Percentiles rank a stretch among this genome's conserved stretches.
phyloP scores from a whole-genome alignment of 192 early-diverging fungal genomes.

The Backusella tuberculispora region DNA sequence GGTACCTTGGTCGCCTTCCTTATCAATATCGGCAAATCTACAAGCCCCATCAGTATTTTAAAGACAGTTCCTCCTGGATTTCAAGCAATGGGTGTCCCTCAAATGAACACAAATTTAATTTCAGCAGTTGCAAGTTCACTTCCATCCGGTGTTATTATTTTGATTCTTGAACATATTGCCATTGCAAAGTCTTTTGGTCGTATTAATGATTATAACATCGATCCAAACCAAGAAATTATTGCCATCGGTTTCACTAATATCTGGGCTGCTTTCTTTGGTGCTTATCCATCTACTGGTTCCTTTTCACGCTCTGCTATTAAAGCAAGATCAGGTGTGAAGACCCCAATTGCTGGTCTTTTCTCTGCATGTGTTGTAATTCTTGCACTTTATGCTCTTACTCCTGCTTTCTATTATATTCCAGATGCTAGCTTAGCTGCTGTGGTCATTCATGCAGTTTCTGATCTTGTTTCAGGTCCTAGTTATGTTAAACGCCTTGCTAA shows the following conservation, averaged over 20 bases:
- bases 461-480: conserved; percentile 69
- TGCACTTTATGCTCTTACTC: conserved; percentile 81
- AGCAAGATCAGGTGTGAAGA: conserved; percentile 82
- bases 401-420: conserved; percentile 87
- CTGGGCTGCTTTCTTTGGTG: conserved; percentile 83
- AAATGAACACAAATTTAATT: conserved; percentile 55
- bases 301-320: conserved; percentile 96
- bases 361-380: conserved; percentile 84
- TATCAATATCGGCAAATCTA: conserved; percentile 51
- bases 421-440: conserved; percentile 80
- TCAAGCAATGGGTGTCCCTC: conserved; percentile 59
- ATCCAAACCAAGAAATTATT: conserved; percentile 87
- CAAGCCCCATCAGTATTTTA: conserved; percentile 66
- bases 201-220: conserved; percentile 80
- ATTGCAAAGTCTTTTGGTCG: conserved; percentile 91
- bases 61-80: conserved; percentile 81
- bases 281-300: conserved; percentile 89
- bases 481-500: conserved; percentile 64
- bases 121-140: conserved; percentile 58
- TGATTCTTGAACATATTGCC: conserved; percentile 90
- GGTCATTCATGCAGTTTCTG: conserved; percentile 85
- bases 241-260: conserved; percentile 89
- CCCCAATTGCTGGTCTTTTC: conserved; percentile 82
- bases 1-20: conserved; percentile 74
- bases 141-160: conserved; percentile 71